Conservation (phyloP, 257 asterid species). For the Capsicum chinense region DNA sequence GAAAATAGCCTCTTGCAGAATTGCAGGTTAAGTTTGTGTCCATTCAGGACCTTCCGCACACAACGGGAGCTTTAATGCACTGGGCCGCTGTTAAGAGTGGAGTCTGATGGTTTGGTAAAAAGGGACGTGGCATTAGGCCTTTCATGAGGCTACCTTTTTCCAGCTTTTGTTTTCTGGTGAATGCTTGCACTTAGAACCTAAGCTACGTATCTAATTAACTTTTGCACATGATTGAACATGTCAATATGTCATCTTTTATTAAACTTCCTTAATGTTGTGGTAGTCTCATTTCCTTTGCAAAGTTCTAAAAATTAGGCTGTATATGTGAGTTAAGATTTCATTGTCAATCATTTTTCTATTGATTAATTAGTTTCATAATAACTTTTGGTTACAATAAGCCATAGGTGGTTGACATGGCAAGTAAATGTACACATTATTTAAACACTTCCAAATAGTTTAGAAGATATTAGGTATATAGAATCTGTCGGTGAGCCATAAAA, state of each 20-base stretch:
- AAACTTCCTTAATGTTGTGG: neutral
- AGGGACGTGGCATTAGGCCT: neutral
- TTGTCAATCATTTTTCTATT: conserved; percentile 35
- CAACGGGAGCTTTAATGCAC: no score
- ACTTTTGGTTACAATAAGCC: neutral
- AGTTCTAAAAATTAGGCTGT: neutral
- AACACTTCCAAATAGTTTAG: neutral
- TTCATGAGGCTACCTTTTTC: neutral
- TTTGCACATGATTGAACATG: conserved; percentile 20
- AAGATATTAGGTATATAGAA: conserved; percentile 32
- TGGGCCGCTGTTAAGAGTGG: no score
- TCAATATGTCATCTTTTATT: neutral
- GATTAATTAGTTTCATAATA: neutral
- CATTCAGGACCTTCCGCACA: no score
- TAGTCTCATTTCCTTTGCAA: neutral
- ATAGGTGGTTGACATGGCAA: conserved; percentile 13
- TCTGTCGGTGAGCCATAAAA: conserved; percentile 44
- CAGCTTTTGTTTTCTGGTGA: conserved; percentile 20
- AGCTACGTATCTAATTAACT: conserved; percentile 31
- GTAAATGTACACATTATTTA: conserved; percentile 16
- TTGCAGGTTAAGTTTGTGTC: no score
- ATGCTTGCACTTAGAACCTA: conserved; percentile 26
- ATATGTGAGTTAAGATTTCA: conserved; percentile 35
- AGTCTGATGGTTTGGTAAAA: neutral
- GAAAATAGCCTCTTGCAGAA: no score